These are phyloP conservation scores for Seiridium unicorne DNA, from an alignment of 2,329 filamentous ascomycete genomes.

Conservation along the genomic window DNA sequence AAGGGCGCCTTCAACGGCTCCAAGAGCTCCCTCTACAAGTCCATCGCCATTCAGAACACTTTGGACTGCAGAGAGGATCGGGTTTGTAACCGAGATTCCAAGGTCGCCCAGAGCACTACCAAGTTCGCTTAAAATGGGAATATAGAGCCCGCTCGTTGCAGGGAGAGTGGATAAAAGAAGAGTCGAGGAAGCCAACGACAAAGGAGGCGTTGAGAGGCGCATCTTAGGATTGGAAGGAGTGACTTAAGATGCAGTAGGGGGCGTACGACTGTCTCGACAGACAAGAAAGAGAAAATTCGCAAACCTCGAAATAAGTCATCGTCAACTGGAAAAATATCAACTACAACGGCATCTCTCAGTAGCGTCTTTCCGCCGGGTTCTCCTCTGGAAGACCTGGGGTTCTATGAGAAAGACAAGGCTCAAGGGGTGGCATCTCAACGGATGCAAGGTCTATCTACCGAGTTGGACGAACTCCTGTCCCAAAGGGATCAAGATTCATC, in stretches of 20 bases:
- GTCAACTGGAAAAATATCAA: background rate
- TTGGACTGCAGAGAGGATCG: conserved; percentile 3
- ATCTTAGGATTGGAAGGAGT: conserved; percentile 4
- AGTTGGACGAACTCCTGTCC: background rate
- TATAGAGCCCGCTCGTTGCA: background rate
- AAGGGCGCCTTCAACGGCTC: conserved; percentile 5
- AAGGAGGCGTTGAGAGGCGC: background rate
- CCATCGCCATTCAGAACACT: conserved; percentile 8
- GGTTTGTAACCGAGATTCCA: conserved; percentile 21
- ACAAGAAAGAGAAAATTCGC: background rate
- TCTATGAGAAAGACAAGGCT: background rate
- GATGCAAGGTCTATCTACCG: background rate
- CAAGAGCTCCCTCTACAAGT: conserved; percentile 5
- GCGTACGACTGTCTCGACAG: background rate
- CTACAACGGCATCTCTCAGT: background rate
- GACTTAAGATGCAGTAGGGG: background rate
- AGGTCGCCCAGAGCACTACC: conserved; percentile 24
- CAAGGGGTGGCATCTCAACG: background rate
- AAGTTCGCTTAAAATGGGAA: conserved; percentile 3
- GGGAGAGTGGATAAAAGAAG: background rate
- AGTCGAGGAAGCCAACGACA: conserved; percentile 2
- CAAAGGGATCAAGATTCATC: background rate
- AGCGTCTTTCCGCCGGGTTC: background rate
- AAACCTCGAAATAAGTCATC: background rate
- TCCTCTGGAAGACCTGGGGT: background rate